Conservation (phyloP, 2,329 filamentous ascomycete species). For the Leptographium flavum region DNA sequence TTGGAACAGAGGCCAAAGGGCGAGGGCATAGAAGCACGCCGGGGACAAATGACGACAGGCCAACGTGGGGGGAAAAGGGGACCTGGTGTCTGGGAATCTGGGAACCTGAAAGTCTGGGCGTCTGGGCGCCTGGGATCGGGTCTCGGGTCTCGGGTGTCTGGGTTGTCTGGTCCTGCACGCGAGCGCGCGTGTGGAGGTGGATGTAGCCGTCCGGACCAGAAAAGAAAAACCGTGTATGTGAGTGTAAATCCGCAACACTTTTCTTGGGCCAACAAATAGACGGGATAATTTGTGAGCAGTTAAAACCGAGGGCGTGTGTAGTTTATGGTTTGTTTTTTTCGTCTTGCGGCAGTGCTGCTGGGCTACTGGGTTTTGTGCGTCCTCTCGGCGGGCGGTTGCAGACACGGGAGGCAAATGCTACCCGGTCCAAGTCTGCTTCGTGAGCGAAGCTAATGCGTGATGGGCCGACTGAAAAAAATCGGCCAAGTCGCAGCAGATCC, state of each 20-base stretch:
- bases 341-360: neutral
- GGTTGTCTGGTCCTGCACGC: neutral
- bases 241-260: too few species aligned
- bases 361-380: neutral
- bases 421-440: slow-evolving; percentile 3
- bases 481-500: slow-evolving; percentile 9
- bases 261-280: neutral
- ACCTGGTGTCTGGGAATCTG: slow-evolving; percentile 1
- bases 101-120: neutral
- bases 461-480: slow-evolving; percentile 1
- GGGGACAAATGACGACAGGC: too few species aligned
- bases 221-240: too few species aligned
- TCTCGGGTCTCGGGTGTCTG: too few species aligned
- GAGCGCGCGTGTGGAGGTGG: neutral
- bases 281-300: too few species aligned
- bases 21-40: too few species aligned
- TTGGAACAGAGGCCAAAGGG: neutral
- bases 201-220: neutral
- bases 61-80: too few species aligned
- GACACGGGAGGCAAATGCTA: slow-evolving; percentile 1
- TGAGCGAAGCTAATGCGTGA: slow-evolving; percentile 3
- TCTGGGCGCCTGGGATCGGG: too few species aligned
- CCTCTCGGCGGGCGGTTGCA: neutral
- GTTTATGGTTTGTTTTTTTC: too few species aligned
- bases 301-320: too few species aligned